A percentile compares a stretch with the other conserved stretches of the same genome.
Conservation (phyloP, 371 early-diverging fungal species). For the Lichtheimia corymbifera region DNA sequence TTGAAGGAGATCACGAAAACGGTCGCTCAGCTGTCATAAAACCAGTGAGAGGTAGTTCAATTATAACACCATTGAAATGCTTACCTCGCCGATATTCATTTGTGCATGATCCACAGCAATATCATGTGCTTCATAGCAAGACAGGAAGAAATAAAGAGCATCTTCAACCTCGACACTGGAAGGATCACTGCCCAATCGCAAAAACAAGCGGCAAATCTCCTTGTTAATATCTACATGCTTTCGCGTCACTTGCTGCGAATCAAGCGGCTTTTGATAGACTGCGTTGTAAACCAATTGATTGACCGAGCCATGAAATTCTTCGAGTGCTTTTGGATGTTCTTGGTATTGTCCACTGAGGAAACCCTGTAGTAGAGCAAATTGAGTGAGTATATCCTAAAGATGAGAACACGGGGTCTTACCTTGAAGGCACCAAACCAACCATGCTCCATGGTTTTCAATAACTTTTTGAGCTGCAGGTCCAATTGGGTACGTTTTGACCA, state of each 20-base stretch:
- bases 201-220: slow-evolving; percentile 58
- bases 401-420: slow-evolving; percentile 20
- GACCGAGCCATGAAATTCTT: slow-evolving; percentile 24
- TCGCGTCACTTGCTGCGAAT: slow-evolving; percentile 2
- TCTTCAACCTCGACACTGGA: slow-evolving; percentile 62
- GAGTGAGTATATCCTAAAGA: neutral
- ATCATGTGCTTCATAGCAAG: slow-evolving; percentile 60
- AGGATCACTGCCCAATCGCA: slow-evolving; percentile 59
- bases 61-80: neutral
- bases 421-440: slow-evolving; percentile 85
- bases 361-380: slow-evolving; percentile 15
- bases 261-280: slow-evolving; percentile 10
- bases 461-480: slow-evolving; percentile 62
- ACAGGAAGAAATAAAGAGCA: slow-evolving; percentile 68
- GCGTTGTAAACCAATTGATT: slow-evolving; percentile 15
- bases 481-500: slow-evolving; percentile 71
- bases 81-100: slow-evolving; percentile 57
- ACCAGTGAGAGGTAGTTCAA: neutral
- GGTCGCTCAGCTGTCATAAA: slow-evolving; percentile 19
- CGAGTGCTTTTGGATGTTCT: slow-evolving; percentile 22
- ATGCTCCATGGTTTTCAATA: slow-evolving; percentile 67
- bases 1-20: slow-evolving; percentile 17
- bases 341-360: slow-evolving; percentile 24
- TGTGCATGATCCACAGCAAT: slow-evolving; percentile 48
- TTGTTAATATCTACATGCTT: slow-evolving; percentile 44